Base-by-base conservation (phyloP, 805 yeast species). In the Cyberlindnera euphorbiae region DNA sequence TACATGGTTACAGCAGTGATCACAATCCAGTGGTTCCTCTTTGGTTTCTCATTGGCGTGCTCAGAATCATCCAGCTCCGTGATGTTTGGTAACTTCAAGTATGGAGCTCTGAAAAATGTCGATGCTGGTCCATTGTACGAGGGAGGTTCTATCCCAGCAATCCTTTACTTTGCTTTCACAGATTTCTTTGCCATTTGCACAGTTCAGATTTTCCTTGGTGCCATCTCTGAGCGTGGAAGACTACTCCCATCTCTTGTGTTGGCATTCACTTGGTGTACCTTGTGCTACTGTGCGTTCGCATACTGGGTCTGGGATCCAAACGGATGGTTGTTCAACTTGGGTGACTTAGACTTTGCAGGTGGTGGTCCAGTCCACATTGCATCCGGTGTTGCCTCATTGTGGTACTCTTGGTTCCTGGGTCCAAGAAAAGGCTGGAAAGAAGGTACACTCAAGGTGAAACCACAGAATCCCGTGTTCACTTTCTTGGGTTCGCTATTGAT, bases 281-380 rank as follows among this genome's bases (percentile, higher is more conserved):
- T 86, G 6, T 96, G 88, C 17, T 90, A 90, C 64, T 83, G 94
- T 58, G 97, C 97, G 1, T 75, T 87, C 16, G 93, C 94, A 5
- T 87, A 79, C 63, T 89, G 97, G 97, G 79, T 84, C 36, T 90
- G 97, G 97, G 84, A 85, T 41, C 56, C 82, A 1, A 82, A 83
- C 36, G 97, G 98, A 29, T 90, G 97, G 97, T 93, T 95, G 26
- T 72, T 73, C 45, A 70, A 75, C 47, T 84, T 95, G 73, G 96
- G 95, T n/a, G 97, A 79, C 4, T 68, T 89, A 34, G 98, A 90
- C 60, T 90, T 86, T 59, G 98, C 98, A n/a, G 98, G 98, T 32
- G 97, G 97, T 38, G 97, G 97, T 2, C 96, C 97, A 2, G 96
- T 90, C 14, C 97, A 90, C 62, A 85, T 93, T 39, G 71, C 88